Percentiles rank a stretch among this genome's conserved stretches.
These are phyloP conservation scores for Seiridium unicorne DNA, from an alignment of 2,329 filamentous ascomycete species.

Conservation along the genomic window DNA sequence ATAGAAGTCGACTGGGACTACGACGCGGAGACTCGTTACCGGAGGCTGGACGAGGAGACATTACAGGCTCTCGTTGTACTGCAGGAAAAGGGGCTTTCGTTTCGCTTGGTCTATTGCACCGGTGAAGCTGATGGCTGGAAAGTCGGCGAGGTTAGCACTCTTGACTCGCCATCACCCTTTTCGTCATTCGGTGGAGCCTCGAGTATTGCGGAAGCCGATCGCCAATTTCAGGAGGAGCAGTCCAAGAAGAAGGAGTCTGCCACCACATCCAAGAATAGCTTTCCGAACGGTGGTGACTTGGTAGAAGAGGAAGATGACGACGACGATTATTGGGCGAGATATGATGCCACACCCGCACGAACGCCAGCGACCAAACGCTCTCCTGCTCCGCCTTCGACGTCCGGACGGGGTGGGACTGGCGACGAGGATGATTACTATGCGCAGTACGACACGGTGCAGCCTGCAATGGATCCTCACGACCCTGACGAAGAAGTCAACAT, in stretches of 20 bases:
- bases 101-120: constrained; percentile 69
- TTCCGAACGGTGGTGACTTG: constrained; percentile 4
- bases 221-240: constrained; percentile 41
- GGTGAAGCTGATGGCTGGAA: constrained; percentile 69
- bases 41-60: constrained; percentile 73
- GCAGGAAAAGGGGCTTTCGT: constrained; percentile 58
- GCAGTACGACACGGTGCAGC: constrained; percentile 75
- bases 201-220: constrained; percentile 60
- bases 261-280: constrained; percentile 12
- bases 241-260: constrained; percentile 17
- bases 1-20: constrained; percentile 71
- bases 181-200: constrained; percentile 47
- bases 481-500: constrained; percentile 63
- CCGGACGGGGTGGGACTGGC: constrained; percentile 29
- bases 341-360: constrained; percentile 66
- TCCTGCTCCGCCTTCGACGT: constrained; percentile 51
- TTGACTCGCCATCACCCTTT: constrained; percentile 58
- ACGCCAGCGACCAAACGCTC: constrained; percentile 63
- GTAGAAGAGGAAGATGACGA: constrained; percentile 59
- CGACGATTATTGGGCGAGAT: constrained; percentile 78
- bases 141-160: constrained; percentile 65
- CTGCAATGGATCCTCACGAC: constrained; percentile 77
- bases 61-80: constrained; percentile 66
- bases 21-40: constrained; percentile 62
- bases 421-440: constrained; percentile 73